Percentiles rank a stretch among this genome's conserved stretches.
Evolutionary conservation across 495 filamentous ascomycete species (phyloP).

Genomic region (Aspergillus coremiiformis): DNA sequence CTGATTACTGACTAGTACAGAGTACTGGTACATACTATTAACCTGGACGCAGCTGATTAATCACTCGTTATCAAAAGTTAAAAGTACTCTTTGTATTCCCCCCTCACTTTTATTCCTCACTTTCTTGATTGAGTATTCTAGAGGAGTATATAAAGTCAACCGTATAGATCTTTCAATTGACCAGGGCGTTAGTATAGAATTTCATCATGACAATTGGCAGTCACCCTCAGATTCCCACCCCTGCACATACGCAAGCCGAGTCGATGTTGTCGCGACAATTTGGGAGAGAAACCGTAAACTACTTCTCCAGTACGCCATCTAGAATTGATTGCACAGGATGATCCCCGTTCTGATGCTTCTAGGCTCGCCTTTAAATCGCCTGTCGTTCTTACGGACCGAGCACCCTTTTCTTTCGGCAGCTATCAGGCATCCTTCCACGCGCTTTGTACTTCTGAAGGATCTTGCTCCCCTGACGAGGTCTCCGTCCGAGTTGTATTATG

Average conservation of each 20-base stretch:
- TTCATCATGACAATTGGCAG: slow-evolving; percentile 29
- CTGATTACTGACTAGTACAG: no score
- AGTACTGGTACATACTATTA: no score
- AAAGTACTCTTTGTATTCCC: no score
- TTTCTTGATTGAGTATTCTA: not conserved
- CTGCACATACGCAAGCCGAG: slow-evolving; percentile 59
- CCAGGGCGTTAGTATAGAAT: no score
- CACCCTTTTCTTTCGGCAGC: slow-evolving; percentile 72
- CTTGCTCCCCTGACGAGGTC: slow-evolving; percentile 65
- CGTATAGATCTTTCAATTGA: no score
- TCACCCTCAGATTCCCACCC: slow-evolving; percentile 41
- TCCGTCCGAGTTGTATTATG: slow-evolving; percentile 52
- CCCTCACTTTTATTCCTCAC: not conserved
- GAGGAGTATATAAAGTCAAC: no score
- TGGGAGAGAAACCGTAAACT: slow-evolving; percentile 86
- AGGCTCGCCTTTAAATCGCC: slow-evolving; percentile 67
- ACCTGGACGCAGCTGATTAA: slow-evolving; percentile 22
- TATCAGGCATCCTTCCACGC: slow-evolving; percentile 59
- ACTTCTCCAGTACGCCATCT: slow-evolving; percentile 68
- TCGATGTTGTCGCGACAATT: slow-evolving; percentile 83
- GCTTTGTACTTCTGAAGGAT: slow-evolving; percentile 71
- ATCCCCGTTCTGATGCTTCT: slow-evolving; percentile 7
- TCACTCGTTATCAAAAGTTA: slow-evolving; percentile 1
- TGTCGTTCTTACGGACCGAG: slow-evolving; percentile 81
- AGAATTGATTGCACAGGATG: not conserved